Evolutionary conservation across 208 protist species (phyloP), one percentile per base, ranked within the genome.

Genomic region (Acanthamoeba divionensis): DNA sequence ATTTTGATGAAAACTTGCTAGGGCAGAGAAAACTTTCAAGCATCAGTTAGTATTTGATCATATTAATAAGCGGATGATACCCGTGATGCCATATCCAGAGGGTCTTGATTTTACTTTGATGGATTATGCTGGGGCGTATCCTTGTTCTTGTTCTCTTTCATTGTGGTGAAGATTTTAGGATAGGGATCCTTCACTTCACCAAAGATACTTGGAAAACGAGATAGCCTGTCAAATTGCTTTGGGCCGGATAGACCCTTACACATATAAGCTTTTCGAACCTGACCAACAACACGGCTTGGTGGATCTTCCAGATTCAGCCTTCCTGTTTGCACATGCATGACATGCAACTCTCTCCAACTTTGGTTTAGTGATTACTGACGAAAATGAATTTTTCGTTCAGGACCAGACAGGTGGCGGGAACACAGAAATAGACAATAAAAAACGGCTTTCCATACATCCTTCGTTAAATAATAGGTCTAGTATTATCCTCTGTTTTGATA

Each of bases 41-140:
- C 75, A 85, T 38, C 75, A 85, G 31, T 45, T 24, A 4, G 75
- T 85, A 18, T 85, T 38, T 63, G 75, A 85, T 33, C 75, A 57
- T 33, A 63, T 63, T 54, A 85, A 57, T 24, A 29, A 38, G 10
- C 26, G 44, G 50, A 24, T 85, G 26, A 31, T 85, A 24, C 75
- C 75, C 13, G 31, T 85, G 10, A 85, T 54, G 44, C 75, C 75
- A 2, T 63, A 65, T 24, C 75, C 75, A 2, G 50, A 85, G 2
- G 50, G 50, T 2, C 7, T 63, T 33, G 52, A 85, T 24, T 15
- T 41, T 0, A 44, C 75, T 3, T 1, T 21, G 4, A 52, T 85
- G 12, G 36, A 29, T 33, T 85, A 66, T n/a, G 45, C 31, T 26
- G 75, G 75, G 5, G 50, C 75, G 75, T 85, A 85, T 15, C 36